Evolutionary conservation across 495 filamentous ascomycete genomes (phyloP).

Genomic region (Parmelia sp.): DNA sequence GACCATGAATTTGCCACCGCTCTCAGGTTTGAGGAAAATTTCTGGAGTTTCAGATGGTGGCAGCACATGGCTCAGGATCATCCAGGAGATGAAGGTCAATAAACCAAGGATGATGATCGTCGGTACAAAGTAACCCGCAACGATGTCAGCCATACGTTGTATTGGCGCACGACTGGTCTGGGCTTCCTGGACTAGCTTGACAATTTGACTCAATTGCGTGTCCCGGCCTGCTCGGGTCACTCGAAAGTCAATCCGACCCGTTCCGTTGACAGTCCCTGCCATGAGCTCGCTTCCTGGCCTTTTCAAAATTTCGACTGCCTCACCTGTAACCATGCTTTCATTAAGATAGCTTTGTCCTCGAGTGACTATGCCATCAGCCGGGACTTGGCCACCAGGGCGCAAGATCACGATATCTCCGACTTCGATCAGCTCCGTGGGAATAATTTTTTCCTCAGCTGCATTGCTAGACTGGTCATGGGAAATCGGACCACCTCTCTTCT

Average conservation of each 20-base stretch:
- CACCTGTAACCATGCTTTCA: conserved; percentile 98
- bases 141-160: conserved; percentile 82
- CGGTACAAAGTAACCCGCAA: conserved; percentile 94
- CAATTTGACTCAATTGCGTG: conserved; percentile 95
- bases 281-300: conserved; percentile 71
- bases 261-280: conserved; percentile 95
- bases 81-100: conserved; percentile 85
- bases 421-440: conserved; percentile 92
- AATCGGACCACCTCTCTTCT: conserved; percentile 41
- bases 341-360: conserved; percentile 89
- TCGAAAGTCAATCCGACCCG: conserved; percentile 83
- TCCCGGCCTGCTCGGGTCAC: conserved; percentile 90
- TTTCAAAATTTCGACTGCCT: conserved; percentile 90
- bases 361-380: conserved; percentile 83
- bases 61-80: conserved; percentile 84
- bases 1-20: conserved; percentile 89
- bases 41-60: conserved; percentile 62
- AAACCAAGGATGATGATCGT: conserved; percentile 77
- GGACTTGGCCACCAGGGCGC: conserved; percentile 92
- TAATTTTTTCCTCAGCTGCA: conserved; percentile 68
- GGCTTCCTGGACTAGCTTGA: conserved; percentile 92
- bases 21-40: conserved; percentile 73
- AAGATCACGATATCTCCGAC: conserved; percentile 91
- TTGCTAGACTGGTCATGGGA: conserved; percentile 39
- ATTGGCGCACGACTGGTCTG: conserved; percentile 94